phyloP scores from a whole-genome alignment of 1,139 yeast species.

The Fermentozyma sake region DNA sequence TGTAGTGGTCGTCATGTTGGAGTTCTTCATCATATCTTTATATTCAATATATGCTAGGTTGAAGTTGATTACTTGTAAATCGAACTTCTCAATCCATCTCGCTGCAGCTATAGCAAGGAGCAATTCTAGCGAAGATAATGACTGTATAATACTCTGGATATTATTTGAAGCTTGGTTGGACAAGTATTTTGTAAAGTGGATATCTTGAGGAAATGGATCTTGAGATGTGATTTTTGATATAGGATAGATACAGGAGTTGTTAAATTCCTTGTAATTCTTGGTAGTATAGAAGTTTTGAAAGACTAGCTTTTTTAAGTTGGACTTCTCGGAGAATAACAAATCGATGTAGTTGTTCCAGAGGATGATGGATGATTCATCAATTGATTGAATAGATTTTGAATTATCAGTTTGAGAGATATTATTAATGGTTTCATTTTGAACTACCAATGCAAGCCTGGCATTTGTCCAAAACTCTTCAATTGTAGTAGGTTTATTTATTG shows the following conservation, averaged over 20 bases:
- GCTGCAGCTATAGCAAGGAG: conserved; percentile 70
- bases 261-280: conserved; percentile 55
- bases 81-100: conserved; percentile 59
- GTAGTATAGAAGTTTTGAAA: conserved; percentile 53
- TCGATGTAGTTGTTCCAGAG: conserved; percentile 53
- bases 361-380: conserved; percentile 22
- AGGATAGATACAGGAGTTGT: conserved; percentile 47
- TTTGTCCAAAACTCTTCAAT: conserved; percentile 41
- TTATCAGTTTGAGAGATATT: too few species aligned
- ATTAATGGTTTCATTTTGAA: too few species aligned
- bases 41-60: conserved; percentile 79
- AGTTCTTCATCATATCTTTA: conserved; percentile 44
- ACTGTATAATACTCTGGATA: conserved; percentile 28
- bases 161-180: conserved; percentile 17
- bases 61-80: conserved; percentile 58
- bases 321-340: conserved; percentile 10
- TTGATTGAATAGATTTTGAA: conserved; percentile 10
- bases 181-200: conserved; percentile 21
- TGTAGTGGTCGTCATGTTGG: conserved; percentile 36
- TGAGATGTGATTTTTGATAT: conserved; percentile 26
- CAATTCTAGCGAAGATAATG: conserved; percentile 66
- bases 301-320: conserved; percentile 15
- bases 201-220: conserved; percentile 31
- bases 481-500: conserved; percentile 47
- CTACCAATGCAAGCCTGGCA: conserved; percentile 24